phyloP scores from a whole-genome alignment of 495 filamentous ascomycete species.

The Penicillium maclennaniae region DNA sequence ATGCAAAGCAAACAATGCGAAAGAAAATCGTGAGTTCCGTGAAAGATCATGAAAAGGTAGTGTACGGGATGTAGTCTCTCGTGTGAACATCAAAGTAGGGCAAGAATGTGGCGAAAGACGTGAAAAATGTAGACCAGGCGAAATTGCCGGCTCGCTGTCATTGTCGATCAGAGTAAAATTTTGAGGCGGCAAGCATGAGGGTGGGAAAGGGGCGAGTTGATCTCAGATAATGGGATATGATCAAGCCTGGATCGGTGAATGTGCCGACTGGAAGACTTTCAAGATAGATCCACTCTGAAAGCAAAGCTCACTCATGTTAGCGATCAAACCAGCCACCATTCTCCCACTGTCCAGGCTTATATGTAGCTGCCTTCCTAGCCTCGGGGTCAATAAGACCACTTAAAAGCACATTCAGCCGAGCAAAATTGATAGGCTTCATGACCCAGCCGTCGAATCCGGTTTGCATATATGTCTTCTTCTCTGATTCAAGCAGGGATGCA shows the following conservation, averaged over 20 bases:
- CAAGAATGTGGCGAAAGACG: no score
- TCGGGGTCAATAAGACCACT: slow-evolving; percentile 51
- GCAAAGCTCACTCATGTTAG: slow-evolving; percentile 66
- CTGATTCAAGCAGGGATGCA: slow-evolving; percentile 72
- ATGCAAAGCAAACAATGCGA: neutral
- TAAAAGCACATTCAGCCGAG: slow-evolving; percentile 58
- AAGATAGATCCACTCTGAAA: slow-evolving; percentile 40
- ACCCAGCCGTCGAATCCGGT: slow-evolving; percentile 92
- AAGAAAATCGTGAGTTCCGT: neutral
- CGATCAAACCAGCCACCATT: slow-evolving; percentile 68
- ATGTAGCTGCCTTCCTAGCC: slow-evolving; percentile 47
- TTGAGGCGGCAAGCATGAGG: no score
- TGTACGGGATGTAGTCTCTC: neutral
- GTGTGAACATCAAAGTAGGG: no score
- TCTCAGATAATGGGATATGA: no score
- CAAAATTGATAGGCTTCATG: slow-evolving; percentile 75
- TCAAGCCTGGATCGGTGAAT: no score
- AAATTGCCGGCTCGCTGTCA: no score
- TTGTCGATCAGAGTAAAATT: no score
- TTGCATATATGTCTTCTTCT: slow-evolving; percentile 66
- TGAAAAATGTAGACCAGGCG: no score
- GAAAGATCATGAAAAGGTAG: neutral
- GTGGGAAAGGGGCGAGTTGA: no score
- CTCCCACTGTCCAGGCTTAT: slow-evolving; percentile 69
- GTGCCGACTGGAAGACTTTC: slow-evolving; percentile 6